These are phyloP conservation scores for Saposhnikovia divaricata DNA, from an alignment of 129 eudicot species.

Conservation along the genomic window DNA sequence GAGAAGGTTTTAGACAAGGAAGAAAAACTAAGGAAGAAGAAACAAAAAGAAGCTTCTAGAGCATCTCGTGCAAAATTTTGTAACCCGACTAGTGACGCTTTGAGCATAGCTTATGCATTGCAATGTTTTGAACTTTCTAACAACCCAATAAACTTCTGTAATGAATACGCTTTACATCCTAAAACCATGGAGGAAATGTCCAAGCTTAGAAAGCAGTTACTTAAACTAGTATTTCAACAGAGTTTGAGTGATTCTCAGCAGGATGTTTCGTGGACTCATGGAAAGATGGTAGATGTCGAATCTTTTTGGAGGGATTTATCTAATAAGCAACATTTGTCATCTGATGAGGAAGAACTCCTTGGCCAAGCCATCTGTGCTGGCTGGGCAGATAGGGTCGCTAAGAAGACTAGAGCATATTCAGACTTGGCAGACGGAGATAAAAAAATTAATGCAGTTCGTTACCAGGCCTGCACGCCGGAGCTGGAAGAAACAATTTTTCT, in stretches of 20 bases:
- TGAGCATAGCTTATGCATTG: constrained; percentile 64
- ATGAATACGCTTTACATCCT: constrained; percentile 37
- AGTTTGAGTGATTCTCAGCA: constrained; percentile 21
- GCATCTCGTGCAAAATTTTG: constrained; percentile 42
- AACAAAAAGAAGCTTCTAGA: constrained; percentile 49
- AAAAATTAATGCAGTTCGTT: constrained; percentile 51
- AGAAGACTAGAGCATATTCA: constrained; percentile 34
- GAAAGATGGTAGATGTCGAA: constrained; percentile 60
- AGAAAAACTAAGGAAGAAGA: constrained; percentile 47
- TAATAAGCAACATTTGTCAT: constrained; percentile 42
- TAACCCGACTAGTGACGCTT: constrained; percentile 78
- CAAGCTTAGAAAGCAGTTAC: constrained; percentile 78
- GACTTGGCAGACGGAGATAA: constrained; percentile 43
- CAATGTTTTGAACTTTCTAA: constrained; percentile 71
- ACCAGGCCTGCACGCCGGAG: constrained; percentile 55
- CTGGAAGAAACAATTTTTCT: constrained; percentile 65
- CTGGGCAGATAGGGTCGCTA: constrained; percentile 92
- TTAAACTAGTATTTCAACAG: constrained; percentile 60
- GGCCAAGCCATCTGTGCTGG: constrained; percentile 95
- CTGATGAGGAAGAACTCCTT: constrained; percentile 66
- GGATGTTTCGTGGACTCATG: constrained; percentile 57
- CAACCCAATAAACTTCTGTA: constrained; percentile 48
- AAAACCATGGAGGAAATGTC: constrained; percentile 98
- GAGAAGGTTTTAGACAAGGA: constrained; percentile 24
- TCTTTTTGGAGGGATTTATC: constrained; percentile 53